Conservation (phyloP, 177 flowering plant species). For the Vitis hybrid region DNA sequence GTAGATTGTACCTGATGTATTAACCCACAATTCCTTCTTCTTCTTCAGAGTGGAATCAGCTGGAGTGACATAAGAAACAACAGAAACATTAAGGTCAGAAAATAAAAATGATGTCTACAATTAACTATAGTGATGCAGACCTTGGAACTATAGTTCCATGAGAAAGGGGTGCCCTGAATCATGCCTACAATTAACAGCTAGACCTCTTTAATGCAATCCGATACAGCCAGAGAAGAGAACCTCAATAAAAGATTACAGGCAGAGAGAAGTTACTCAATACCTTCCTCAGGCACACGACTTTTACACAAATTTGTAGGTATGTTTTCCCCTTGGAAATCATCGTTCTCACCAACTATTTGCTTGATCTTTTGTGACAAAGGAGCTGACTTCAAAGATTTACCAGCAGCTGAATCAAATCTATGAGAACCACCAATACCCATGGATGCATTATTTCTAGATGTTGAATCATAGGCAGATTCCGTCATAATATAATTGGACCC, state of each 20-base stretch:
- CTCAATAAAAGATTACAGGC: too few relatives aligned
- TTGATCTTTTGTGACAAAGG: conserved; percentile 17
- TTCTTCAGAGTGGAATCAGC: conserved; percentile 34
- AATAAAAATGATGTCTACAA: not conserved
- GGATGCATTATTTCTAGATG: conserved; percentile 18
- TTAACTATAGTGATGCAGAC: not conserved
- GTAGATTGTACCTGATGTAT: conserved; percentile 32
- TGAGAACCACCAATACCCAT: conserved; percentile 21
- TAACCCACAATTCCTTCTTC: conserved; percentile 30
- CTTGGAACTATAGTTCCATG: not conserved
- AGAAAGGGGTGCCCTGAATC: not conserved
- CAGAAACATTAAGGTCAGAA: conserved; percentile 3
- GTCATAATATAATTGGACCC: conserved; percentile 50
- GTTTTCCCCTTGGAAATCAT: conserved; percentile 58
- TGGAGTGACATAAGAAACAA: conserved; percentile 16
- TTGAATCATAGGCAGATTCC: conserved; percentile 22
- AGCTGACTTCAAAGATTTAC: conserved; percentile 20
- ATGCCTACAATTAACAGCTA: conserved; percentile 1
- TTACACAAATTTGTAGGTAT: conserved; percentile 27
- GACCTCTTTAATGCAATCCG: not conserved
- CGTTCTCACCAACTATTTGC: conserved; percentile 23
- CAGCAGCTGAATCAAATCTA: conserved; percentile 16
- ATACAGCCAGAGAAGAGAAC: too few relatives aligned
- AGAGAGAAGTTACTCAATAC: conserved; percentile 15
- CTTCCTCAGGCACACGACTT: conserved; percentile 34